Base-by-base conservation (phyloP, 2,329 filamentous ascomycete genomes). In the Ophiocordyceps camponoti-rufipedis region DNA sequence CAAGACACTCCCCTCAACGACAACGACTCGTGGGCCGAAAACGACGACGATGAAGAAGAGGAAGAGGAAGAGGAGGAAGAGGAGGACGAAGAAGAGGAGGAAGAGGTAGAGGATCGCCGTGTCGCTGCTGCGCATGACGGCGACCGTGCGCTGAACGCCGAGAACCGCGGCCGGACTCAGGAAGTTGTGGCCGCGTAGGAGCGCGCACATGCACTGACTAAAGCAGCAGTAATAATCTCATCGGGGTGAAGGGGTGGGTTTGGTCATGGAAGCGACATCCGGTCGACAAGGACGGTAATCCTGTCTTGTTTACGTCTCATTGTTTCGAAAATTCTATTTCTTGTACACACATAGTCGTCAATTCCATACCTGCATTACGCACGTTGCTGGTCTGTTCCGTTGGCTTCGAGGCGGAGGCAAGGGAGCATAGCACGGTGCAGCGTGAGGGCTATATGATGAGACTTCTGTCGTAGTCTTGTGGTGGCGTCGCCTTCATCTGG, bases 1-100 rank as follows among this genome's bases (percentile, higher is more conserved):
- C 89, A 95, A 65, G 88, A 95, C 58, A 74, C 75, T 43, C 81
- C 85, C 14, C 65, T 87, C 50, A 78, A 86, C 51, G 83, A 85
- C 58, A 72, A 80, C 47, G 85, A 89, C 58, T 85, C 82, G 12
- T 95, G 89, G 89, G 68, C 28, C 16, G 44, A 68, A 18, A 76
- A 79, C 13, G 80, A 83, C 2, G 78, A 81, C 16, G 76, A 79
- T 10, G 76, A 79, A 18, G 72, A 74, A 29, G 39, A 42, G 44
- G 23, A 42, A 10, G 35, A 39, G 16, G 35, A 39, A 16, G 35
- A 39, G 9, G 35, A 39, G 16, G 35, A 39, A 3, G 35, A 39
- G 2, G 35, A 39, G 2, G 35, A 39, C 4, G 80, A 84, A 56
- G 68, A 68, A 23, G 77, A 79, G 11, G 80, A 83, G 3, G 77